Evolutionary conservation across 352 stramenopile genomes (phyloP).

Genomic region (Lagenidium sp.): DNA sequence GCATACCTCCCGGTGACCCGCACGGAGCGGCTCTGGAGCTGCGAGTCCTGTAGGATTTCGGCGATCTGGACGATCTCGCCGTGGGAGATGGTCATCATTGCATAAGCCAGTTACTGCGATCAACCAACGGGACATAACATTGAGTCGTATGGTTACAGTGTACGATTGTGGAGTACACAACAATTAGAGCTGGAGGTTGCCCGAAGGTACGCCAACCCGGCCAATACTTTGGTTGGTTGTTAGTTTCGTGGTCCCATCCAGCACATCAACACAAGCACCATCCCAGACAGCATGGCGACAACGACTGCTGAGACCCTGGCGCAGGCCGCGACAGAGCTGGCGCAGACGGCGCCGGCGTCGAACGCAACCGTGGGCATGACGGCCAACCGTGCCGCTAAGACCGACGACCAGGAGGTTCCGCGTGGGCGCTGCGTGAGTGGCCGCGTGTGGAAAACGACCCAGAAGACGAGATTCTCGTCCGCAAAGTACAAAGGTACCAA

Average conservation of each 20-base stretch:
- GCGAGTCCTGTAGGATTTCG: conserved; percentile 50
- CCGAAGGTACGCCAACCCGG: too few species aligned
- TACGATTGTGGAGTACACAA: too few species aligned
- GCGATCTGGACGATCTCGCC: conserved; percentile 79
- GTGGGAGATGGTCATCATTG: conserved; percentile 13
- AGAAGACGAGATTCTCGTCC: conserved; percentile 71
- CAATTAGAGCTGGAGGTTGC: too few species aligned
- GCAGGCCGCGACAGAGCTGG: conserved; percentile 5
- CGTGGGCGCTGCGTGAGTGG: conserved; percentile 65
- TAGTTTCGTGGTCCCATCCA: too few species aligned
- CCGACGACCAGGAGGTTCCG: conserved; percentile 15
- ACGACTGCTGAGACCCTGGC: conserved; percentile 12
- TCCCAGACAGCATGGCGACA: neutral
- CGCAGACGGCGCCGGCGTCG: conserved; percentile 7
- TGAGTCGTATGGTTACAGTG: conserved; percentile 8
- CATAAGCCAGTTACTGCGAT: neutral
- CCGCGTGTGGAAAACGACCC: conserved; percentile 76
- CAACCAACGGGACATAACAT: neutral
- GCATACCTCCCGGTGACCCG: conserved; percentile 60
- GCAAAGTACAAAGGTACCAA: conserved; percentile 69
- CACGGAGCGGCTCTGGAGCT: conserved; percentile 65
- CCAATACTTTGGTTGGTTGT: too few species aligned
- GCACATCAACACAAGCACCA: conserved; percentile 8
- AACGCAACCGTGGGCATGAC: neutral
- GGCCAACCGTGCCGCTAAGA: conserved; percentile 1